Base-by-base conservation (phyloP, 1,284 basidiomycete genomes). In the Psilocybe mexicana region DNA sequence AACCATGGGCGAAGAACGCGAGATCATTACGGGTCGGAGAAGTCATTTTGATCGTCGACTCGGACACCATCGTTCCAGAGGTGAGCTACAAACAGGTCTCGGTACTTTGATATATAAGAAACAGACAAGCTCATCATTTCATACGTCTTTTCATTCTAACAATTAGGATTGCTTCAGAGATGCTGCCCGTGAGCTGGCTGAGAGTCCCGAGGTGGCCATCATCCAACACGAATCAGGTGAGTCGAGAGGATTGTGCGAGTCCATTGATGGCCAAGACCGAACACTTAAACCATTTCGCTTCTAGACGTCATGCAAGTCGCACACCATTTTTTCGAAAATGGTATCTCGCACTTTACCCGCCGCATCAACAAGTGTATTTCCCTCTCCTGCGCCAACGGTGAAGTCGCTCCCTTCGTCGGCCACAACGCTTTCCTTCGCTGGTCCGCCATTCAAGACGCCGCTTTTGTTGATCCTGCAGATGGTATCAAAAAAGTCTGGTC, bases 391-490 rank as follows among this genome's bases (percentile, higher is more conserved):
- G 76, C 78, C 1, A 79, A 79, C 64, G 92, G 90, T 44, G 91
- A 93, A 72, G 84, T 89, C 28, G 89, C 92, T 0, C 92, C 92
- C 1, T 94, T 94, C 66, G 90, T 94, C 60, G 93, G 93, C 0
- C 93, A 94, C 72, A 94, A 94, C 60, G 92, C 92, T 1, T 94
- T 93, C 75, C 76, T 94, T 38, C 84, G 92, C 12, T 94, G 93
- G 92, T 82, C 82, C 4, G 92, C 92, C 1, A 74, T 94, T 5
- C 92, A 94, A 69, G 92, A 93, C 58, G 88, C 86, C 2, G 80
- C 87, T 6, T 90, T 89, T 62, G 69, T 88, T 44, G 92, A 93
- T 63, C 70, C 74, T 6, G 84, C 79, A 18, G 88, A 91, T 65
- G 81, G 81, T 1, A 68, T 80, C 57, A 81, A 78, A 67, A 92